These are phyloP conservation scores for Vicia villosa DNA, from an alignment of 306 rosid species.

Conservation along the genomic window DNA sequence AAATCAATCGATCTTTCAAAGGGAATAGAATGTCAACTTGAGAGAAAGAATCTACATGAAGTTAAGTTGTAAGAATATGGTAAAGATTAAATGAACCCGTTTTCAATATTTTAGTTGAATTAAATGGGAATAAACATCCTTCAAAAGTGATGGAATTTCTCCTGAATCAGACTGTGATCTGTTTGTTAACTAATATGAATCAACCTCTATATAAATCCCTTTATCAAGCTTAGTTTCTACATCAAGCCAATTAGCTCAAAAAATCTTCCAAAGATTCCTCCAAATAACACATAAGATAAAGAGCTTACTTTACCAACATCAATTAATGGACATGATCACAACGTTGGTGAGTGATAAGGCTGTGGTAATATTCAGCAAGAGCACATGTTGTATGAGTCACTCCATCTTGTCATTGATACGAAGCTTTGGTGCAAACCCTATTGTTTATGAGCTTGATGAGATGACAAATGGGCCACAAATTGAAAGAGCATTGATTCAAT, in stretches of 20 bases:
- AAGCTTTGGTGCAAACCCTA: slow-evolving; percentile 63
- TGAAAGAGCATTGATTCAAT: slow-evolving; percentile 51
- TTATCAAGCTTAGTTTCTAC: not conserved
- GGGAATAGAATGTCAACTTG: slow-evolving; percentile 21
- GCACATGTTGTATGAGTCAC: slow-evolving; percentile 54
- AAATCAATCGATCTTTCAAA: no score
- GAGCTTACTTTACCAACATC: not conserved
- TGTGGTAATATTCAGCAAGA: slow-evolving; percentile 74
- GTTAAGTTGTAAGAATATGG: slow-evolving; percentile 24
- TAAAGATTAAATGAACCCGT: slow-evolving; percentile 23
- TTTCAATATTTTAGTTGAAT: not conserved
- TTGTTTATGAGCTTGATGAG: slow-evolving; percentile 65
- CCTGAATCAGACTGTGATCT: no score
- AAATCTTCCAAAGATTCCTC: not conserved
- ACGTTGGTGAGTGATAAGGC: slow-evolving; percentile 54
- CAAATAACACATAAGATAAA: not conserved
- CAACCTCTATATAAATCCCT: slow-evolving; percentile 40
- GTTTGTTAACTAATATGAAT: no score
- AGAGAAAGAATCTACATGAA: slow-evolving; percentile 8
- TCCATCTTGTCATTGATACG: slow-evolving; percentile 55
- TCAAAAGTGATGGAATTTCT: not conserved
- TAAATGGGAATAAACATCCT: slow-evolving; percentile 8
- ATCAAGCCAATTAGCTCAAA: not conserved
- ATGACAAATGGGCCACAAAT: slow-evolving; percentile 52
- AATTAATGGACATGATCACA: slow-evolving; percentile 43